Conservation (phyloP, 2,329 filamentous ascomycete genomes). For the Beauveria pseudobassiana region DNA sequence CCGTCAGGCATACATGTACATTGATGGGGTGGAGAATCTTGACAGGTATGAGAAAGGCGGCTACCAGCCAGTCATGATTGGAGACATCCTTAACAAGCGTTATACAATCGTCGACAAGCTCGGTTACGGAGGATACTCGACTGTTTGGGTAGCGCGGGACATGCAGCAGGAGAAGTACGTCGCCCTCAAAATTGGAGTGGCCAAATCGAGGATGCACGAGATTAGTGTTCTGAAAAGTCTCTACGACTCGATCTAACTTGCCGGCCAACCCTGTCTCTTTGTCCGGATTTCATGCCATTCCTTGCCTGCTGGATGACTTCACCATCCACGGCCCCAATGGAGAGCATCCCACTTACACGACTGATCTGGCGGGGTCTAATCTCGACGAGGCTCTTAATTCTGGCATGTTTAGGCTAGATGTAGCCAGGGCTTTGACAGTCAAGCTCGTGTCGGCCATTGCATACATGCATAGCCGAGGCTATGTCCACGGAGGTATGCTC, state of each 20-base stretch:
- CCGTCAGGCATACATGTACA: background rate
- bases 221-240: background rate
- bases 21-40: background rate
- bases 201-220: background rate
- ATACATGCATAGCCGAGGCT: constrained; percentile 18
- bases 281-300: background rate
- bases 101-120: constrained; percentile 32
- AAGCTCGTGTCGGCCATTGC: constrained; percentile 20
- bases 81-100: constrained; percentile 14
- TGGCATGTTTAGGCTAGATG: constrained; percentile 11
- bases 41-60: background rate
- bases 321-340: background rate
- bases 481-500: constrained; percentile 20
- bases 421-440: constrained; percentile 15
- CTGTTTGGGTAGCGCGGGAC: constrained; percentile 34
- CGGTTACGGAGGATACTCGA: constrained; percentile 30
- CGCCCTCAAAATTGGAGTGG: constrained; percentile 14
- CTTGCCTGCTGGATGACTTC: background rate
- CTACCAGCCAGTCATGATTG: background rate
- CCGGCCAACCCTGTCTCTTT: background rate
- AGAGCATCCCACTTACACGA: background rate
- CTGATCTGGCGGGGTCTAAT: background rate
- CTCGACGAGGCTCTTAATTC: background rate
- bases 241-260: background rate
- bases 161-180: constrained; percentile 9